Base-by-base conservation (phyloP, 2,329 filamentous ascomycete species). In the Byssoonygena ceratinophila region DNA sequence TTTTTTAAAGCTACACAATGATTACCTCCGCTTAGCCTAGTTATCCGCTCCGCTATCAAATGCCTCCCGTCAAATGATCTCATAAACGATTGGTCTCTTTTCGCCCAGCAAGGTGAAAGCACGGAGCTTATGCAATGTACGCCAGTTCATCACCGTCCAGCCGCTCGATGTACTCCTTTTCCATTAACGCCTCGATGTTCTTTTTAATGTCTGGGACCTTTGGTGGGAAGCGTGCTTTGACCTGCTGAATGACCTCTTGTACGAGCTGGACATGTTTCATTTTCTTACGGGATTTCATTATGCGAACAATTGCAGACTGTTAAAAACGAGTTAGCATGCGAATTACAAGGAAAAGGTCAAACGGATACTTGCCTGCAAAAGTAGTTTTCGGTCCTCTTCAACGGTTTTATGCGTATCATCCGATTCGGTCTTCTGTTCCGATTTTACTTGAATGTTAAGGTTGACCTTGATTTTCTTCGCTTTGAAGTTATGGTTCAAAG, bases 401-500 rank as follows among this genome's bases (percentile, higher is more conserved):
- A 98, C 96, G 2, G 89, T 97, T 81, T 98, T 98, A 76, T 97
- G 94, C 5, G 92, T 98, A 66, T 98, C 92, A 57, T 88, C 90
- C 59, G 89, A 85, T 69, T 98, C 92, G 58, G 92, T 87, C 77
- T 96, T 97, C 65, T 91, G 84, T 72, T 98, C 94, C 31, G 89
- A 86, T 73, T 95, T 91, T 72, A 95, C 90, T 53, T 83, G 85
- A 51, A 97, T 84, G 69, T 98, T 98, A 51, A 98, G 76, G 65
- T 98, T 98, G 62, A 97, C 84, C 64, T 94, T 89, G 61, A 96
- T 83, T 77, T 97, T 98, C 79, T 98, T 98, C 74, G 83, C 89
- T 79, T 94, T 96, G 77, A 97, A 97, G 65, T 90, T 87, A 60
- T 89, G 85, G 72, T 98, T 98, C 56, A 98, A 77, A 44, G 78